phyloP scores from a whole-genome alignment of 306 rosid genomes.

The Gastrolobium bilobum region DNA sequence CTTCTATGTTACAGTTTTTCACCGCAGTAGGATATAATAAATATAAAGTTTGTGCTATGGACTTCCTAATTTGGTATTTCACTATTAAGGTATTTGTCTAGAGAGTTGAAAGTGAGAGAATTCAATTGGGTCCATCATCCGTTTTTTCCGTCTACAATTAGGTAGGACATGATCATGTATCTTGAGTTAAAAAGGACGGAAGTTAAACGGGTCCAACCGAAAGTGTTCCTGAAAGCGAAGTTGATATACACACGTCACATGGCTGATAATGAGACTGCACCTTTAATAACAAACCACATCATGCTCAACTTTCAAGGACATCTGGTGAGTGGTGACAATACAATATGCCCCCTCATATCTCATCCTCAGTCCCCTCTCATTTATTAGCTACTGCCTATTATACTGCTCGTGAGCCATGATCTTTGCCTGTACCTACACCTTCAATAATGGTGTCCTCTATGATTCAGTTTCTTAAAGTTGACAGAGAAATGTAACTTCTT shows the following conservation, averaged over 20 bases:
- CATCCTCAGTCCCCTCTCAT: slow-evolving; percentile 27
- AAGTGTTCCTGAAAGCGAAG: slow-evolving; percentile 3
- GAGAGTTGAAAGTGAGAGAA: slow-evolving; percentile 29
- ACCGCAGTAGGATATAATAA: neutral
- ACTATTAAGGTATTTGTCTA: slow-evolving; percentile 38
- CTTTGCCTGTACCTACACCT: slow-evolving; percentile 5
- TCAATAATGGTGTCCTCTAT: slow-evolving; percentile 38
- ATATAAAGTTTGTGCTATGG: slow-evolving; percentile 27
- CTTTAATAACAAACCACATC: slow-evolving; percentile 45
- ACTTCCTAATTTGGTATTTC: neutral
- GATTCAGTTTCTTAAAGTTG: slow-evolving; percentile 22
- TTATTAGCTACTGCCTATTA: neutral
- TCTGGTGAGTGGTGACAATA: slow-evolving; percentile 47
- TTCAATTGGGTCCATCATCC: slow-evolving; percentile 41
- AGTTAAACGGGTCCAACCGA: slow-evolving; percentile 44
- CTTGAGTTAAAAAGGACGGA: slow-evolving; percentile 33
- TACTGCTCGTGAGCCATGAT: slow-evolving; percentile 43
- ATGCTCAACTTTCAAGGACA: slow-evolving; percentile 41
- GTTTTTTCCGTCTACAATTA: slow-evolving; percentile 36
- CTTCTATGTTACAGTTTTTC: neutral
- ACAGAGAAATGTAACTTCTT: slow-evolving; percentile 20
- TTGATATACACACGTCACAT: slow-evolving; percentile 41
- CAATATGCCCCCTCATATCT: slow-evolving; percentile 29
- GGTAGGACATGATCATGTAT: slow-evolving; percentile 47
- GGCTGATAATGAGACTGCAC: slow-evolving; percentile 24